Evolutionary conservation across 169 alveolate species (phyloP), one percentile per base, ranked within the genome.

Genomic region (Theileria equi): DNA sequence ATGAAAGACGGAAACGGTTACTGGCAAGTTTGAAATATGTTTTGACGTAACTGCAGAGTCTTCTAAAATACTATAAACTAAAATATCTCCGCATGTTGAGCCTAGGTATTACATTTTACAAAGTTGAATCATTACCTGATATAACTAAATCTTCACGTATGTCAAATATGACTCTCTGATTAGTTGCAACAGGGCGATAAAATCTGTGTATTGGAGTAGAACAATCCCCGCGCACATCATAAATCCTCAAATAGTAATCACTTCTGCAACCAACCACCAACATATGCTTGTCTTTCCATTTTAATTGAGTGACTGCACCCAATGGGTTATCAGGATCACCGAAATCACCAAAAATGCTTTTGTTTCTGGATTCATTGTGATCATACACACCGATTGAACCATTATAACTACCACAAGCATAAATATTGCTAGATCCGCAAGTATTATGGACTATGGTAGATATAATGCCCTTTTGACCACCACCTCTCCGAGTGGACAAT

Each of bases 321-420:
- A 74, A 44, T 2, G 55, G 74, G 10, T 35, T 63, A 16, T 38
- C 73, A 53, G 47, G 38, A 41, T 74, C 84, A 4, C 16, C 10
- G 47, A 74, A 57, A 10, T 60, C 50, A n/a, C 54, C 76, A 38
- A 44, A 16, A n/a, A 64, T 13, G 55, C 84, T 74, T 4, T 23
- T 40, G 21, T 55, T 59, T 34, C 84, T 32, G 43, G 84, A 74
- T 49, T 25, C 38, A 26, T 74, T 74, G 57, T 74, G 78, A 60
- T 74, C 80, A 32, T 48, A 74, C 13, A 74, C 54, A 7, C 72
- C 54, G 19, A 74, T 58, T 11, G 26, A 4, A 19, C 70, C 8
- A 31, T 64, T 74, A 47, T 74, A 74, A 44, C 49, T 69, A 29
- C 84, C 84, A 35, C 84, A 74, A 19, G 84, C 84, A 26, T 74